Evolutionary conservation across 106 monocot species (phyloP).

Genomic region (Amphibolis antarctica): DNA sequence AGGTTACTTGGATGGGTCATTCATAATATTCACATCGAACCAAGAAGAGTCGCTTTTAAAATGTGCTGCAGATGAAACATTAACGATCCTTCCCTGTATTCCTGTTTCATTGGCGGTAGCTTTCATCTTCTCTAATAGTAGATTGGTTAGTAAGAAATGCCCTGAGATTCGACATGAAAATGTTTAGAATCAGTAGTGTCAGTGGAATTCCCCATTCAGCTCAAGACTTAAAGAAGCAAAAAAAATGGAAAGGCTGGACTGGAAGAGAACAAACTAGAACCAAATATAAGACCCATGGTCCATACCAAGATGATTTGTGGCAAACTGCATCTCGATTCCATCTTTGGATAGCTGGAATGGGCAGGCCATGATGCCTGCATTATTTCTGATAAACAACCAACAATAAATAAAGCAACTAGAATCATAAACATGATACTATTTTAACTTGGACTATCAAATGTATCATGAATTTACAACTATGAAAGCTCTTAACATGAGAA

Average conservation of each 20-base stretch:
- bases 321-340: slow-evolving; percentile 84
- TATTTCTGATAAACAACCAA: slow-evolving; percentile 32
- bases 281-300: not conserved
- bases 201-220: not conserved
- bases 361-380: slow-evolving; percentile 76
- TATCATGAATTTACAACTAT: too few species aligned
- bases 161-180: slow-evolving; percentile 17
- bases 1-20: slow-evolving; percentile 39
- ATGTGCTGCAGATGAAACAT: slow-evolving; percentile 58
- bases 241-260: not conserved
- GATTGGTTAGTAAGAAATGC: slow-evolving; percentile 62
- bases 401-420: not conserved
- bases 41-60: slow-evolving; percentile 29
- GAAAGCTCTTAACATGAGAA: slow-evolving; percentile 50
- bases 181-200: not conserved
- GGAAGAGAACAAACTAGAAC: not conserved
- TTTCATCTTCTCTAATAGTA: slow-evolving; percentile 76
- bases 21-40: slow-evolving; percentile 45
- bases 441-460: too few species aligned
- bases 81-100: slow-evolving; percentile 71
- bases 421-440: not conserved
- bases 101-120: slow-evolving; percentile 73
- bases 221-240: not conserved
- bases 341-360: slow-evolving; percentile 61
- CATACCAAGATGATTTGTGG: slow-evolving; percentile 77